Base-by-base conservation (phyloP, 2,329 filamentous ascomycete species). In the Rutstroemia sp. region DNA sequence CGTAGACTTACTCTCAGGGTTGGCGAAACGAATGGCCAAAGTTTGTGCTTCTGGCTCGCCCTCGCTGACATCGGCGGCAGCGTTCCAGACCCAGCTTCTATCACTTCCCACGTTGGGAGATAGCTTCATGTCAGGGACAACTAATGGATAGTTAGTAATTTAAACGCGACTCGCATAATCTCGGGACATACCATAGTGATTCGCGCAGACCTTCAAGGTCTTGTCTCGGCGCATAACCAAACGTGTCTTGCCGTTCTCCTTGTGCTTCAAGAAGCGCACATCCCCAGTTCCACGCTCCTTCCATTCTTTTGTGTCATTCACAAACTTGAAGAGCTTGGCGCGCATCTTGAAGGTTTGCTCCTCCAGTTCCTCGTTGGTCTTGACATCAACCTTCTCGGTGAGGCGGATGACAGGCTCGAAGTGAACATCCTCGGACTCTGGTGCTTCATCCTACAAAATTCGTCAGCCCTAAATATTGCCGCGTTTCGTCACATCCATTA, bases 161-260 rank as follows among this genome's bases (percentile, higher is more conserved):
- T 55, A 42, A 23, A 48, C 7, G 25, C 34, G 36, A 30, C 39
- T 42, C 16, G 3, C 45, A 38, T 16, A 14, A 14, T 36, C 23
- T 36, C 5, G 19, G 51, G 50, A 78, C 88, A 69, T 86, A 96
- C 92, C 87, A 77, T 99, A 99, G 82, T 99, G 94, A 81, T 99
- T 99, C 72, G 94, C 94, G 86, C 94, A 99, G 76, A 99, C 94
- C 83, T 99, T 99, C 78, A 97, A 85, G 60, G 94, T 99, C 89
- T 97, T 97, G 81, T 99, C 94, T 73, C 94, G 84, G 74, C 94
- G 88, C 94, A 99, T 99, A 67, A 99, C 94, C 68, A 99, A 80
- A 68, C 94, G 86, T 58, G 92, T 96, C 87, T 97, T 97, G 76
- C 88, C 85, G 74, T 96, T 96, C 80, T 96, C 92, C 83, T 91